phyloP scores from a whole-genome alignment of 2,329 filamentous ascomycete genomes.

The Zymoseptoria ardabiliae region DNA sequence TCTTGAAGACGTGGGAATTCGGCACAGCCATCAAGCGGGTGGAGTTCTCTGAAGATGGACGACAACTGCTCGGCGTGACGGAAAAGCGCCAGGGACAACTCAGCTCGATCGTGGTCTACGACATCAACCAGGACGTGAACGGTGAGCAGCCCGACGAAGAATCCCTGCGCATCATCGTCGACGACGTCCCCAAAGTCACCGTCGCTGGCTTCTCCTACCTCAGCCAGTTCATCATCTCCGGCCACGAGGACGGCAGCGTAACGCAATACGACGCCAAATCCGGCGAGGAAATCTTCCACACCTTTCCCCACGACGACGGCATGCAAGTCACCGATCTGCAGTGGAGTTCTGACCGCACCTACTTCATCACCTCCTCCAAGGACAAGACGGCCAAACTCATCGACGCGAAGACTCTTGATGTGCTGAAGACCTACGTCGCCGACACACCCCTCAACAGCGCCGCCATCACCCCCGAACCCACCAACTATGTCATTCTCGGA shows the following conservation, averaged over 20 bases:
- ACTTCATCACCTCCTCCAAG: conserved; percentile 97
- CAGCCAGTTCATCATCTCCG: conserved; percentile 91
- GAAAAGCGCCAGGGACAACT: conserved; percentile 98
- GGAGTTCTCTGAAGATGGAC: conserved; percentile 93
- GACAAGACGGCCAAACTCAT: conserved; percentile 96
- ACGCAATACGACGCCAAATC: conserved; percentile 88
- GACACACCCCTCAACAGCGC: conserved; percentile 97
- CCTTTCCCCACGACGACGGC: conserved; percentile 79
- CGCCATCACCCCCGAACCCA: conserved; percentile 89
- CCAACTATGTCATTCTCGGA: conserved; percentile 95
- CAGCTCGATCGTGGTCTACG: conserved; percentile 86
- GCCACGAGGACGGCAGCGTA: conserved; percentile 91
- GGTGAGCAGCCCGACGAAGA: conserved; percentile 81
- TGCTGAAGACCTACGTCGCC: conserved; percentile 84
- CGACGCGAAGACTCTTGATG: conserved; percentile 74
- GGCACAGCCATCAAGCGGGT: conserved; percentile 94
- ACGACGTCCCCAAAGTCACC: conserved; percentile 86
- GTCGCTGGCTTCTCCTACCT: conserved; percentile 95
- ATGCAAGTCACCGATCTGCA: conserved; percentile 84
- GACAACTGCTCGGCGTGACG: conserved; percentile 82
- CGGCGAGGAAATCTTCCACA: conserved; percentile 73
- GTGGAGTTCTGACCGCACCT: conserved; percentile 87
- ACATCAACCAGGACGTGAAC: conserved; percentile 76
- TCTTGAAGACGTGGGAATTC: conserved; percentile 97
- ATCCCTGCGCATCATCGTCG: conserved; percentile 78